Percentiles rank a stretch among this genome's conserved stretches.
These are phyloP conservation scores for Alternaria incomplexa DNA, from an alignment of 2,329 filamentous ascomycete genomes.

Conservation along the genomic window DNA sequence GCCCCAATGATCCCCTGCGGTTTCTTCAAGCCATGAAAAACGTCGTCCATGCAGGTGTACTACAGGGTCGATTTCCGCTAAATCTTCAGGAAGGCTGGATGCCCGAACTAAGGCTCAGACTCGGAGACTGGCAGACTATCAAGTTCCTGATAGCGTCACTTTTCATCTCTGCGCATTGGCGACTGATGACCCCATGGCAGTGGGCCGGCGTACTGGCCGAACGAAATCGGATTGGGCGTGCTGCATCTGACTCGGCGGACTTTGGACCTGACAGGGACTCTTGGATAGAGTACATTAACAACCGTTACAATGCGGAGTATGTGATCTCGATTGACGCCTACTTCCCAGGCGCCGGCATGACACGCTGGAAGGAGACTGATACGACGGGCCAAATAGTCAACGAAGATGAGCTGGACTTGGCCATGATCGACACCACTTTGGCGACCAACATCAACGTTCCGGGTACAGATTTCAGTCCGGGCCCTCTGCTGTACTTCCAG, in stretches of 20 bases:
- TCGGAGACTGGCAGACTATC: not conserved
- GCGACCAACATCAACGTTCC: not conserved
- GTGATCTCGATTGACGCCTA: not conserved
- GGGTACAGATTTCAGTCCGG: not conserved
- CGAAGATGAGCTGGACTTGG: not conserved
- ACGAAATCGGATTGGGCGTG: not conserved
- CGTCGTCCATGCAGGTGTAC: not conserved
- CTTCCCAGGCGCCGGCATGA: not conserved
- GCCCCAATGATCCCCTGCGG: not conserved
- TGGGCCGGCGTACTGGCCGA: not conserved
- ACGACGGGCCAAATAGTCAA: not conserved
- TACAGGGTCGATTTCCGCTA: no score
- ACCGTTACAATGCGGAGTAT: not conserved
- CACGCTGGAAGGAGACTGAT: not conserved
- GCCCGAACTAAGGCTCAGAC: not conserved
- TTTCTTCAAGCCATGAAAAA: not conserved
- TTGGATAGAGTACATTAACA: not conserved
- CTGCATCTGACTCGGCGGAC: not conserved
- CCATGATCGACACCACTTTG: not conserved
- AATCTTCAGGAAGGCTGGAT: not conserved
- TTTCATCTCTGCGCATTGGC: not conserved
- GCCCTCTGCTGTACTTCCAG: not conserved
- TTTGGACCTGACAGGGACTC: not conserved
- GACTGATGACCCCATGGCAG: not conserved
- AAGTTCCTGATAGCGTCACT: not conserved